A percentile compares a stretch with the other conserved stretches of the same genome.
These are phyloP conservation scores for Phialophora verrucosa DNA, from an alignment of 2,329 filamentous ascomycete species.

Conservation along the genomic window DNA sequence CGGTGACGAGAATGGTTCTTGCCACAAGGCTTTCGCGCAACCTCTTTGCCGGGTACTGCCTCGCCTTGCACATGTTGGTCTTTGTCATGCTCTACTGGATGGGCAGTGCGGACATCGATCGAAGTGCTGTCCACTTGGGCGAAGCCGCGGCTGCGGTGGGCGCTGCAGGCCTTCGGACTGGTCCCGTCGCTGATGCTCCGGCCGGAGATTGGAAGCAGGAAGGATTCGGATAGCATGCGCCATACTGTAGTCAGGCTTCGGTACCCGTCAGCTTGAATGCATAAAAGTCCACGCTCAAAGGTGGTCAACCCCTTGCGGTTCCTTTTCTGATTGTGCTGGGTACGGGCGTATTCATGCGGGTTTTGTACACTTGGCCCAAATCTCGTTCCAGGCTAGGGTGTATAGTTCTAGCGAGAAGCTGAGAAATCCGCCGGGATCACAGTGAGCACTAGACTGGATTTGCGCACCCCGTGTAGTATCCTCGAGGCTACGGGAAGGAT, in stretches of 20 bases:
- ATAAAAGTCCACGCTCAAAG: background rate
- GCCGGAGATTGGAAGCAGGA: conserved; percentile 69
- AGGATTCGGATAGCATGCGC: conserved; percentile 52
- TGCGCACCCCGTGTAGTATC: background rate
- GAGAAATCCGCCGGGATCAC: background rate
- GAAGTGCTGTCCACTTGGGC: conserved; percentile 64
- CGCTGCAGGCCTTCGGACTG: conserved; percentile 43
- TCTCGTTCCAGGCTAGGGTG: background rate
- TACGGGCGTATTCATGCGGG: background rate
- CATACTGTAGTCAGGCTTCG: background rate
- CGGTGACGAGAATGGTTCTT: conserved; percentile 86
- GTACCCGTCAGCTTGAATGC: background rate
- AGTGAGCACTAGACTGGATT: background rate
- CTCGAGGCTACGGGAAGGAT: background rate
- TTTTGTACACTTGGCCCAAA: background rate
- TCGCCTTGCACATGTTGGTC: conserved; percentile 84
- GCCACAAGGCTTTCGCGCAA: conserved; percentile 90
- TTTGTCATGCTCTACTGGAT: conserved; percentile 88
- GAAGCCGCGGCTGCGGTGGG: conserved; percentile 49
- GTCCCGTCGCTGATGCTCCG: conserved; percentile 19
- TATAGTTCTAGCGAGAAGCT: background rate
- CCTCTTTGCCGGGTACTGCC: conserved; percentile 88
- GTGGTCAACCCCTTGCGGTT: background rate
- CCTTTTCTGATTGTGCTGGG: background rate
- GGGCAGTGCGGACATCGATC: conserved; percentile 69